These are phyloP conservation scores for Cladosporium austrohemisphaericum DNA, from an alignment of 2,329 filamentous ascomycete genomes.

Conservation along the genomic window DNA sequence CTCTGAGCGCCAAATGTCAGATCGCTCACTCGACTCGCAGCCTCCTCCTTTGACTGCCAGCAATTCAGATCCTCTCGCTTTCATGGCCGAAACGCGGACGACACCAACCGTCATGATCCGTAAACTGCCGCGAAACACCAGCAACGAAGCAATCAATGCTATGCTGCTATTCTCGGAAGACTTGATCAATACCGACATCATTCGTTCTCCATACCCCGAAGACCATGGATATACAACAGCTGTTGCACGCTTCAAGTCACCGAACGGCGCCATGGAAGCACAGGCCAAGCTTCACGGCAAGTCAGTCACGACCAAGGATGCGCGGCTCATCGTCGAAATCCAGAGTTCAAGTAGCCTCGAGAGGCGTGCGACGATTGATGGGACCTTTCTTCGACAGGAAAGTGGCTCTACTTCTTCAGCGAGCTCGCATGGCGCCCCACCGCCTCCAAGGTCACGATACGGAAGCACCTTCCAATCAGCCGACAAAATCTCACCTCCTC, in stretches of 20 bases:
- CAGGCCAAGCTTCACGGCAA: slow-evolving; percentile 59
- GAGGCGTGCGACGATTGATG: slow-evolving; percentile 53
- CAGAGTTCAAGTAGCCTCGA: slow-evolving; percentile 34
- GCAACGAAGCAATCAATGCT: slow-evolving; percentile 55
- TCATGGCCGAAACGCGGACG: slow-evolving; percentile 18
- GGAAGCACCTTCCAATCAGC: slow-evolving; percentile 59
- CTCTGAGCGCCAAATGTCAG: not conserved
- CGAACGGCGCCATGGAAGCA: slow-evolving; percentile 57
- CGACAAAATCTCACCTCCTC: slow-evolving; percentile 59
- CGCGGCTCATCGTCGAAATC: slow-evolving; percentile 57
- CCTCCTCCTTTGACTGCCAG: slow-evolving; percentile 6
- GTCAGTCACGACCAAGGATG: slow-evolving; percentile 57
- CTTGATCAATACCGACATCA: slow-evolving; percentile 56
- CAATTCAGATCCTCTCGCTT: slow-evolving; percentile 9
- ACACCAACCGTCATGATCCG: slow-evolving; percentile 52
- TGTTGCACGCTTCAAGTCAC: slow-evolving; percentile 55
- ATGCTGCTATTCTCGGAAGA: slow-evolving; percentile 65
- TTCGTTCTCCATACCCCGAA: slow-evolving; percentile 52
- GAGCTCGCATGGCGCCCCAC: slow-evolving; percentile 36
- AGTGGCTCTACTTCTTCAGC: slow-evolving; percentile 47
- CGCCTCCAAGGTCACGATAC: slow-evolving; percentile 48
- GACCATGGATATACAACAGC: slow-evolving; percentile 56
- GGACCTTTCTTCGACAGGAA: slow-evolving; percentile 39
- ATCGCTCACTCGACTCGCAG: slow-evolving; percentile 10
- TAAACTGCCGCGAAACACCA: slow-evolving; percentile 57